Percentiles rank a stretch among this genome's conserved stretches.
Conservation (phyloP, 208 protist genomes). For the Tetramitus jugosus region DNA sequence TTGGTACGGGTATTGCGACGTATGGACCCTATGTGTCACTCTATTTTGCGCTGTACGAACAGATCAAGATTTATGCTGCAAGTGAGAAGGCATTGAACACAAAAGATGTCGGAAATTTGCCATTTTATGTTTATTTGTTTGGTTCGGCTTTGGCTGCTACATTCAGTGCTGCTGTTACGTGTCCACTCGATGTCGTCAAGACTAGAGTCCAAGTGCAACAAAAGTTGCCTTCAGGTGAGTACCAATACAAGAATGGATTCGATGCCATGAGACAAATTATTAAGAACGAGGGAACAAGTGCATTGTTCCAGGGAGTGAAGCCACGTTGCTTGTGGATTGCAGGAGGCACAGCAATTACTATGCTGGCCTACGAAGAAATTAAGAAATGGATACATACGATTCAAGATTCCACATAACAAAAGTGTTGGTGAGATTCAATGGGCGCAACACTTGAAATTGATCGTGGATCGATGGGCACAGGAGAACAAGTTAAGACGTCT, state of each 20-base stretch:
- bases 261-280: slow-evolving; percentile 15
- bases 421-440: too few species aligned
- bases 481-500: too few species aligned
- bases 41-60: slow-evolving; percentile 48
- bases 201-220: slow-evolving; percentile 44
- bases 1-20: slow-evolving; percentile 32
- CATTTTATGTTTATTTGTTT: not conserved
- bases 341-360: slow-evolving; percentile 45
- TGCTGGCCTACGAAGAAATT: slow-evolving; percentile 39
- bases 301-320: slow-evolving; percentile 36
- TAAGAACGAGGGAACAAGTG: slow-evolving; percentile 9
- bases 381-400: too few species aligned
- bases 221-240: not conserved
- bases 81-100: not conserved
- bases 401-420: too few species aligned
- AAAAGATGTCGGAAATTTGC: not conserved
- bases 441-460: too few species aligned
- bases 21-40: slow-evolving; percentile 49
- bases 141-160: slow-evolving; percentile 29
- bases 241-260: slow-evolving; percentile 24
- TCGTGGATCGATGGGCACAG: too few species aligned
- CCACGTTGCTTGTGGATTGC: slow-evolving; percentile 47
- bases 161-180: slow-evolving; percentile 41
- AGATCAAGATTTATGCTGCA: slow-evolving; percentile 33
- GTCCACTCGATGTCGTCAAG: slow-evolving; percentile 49